phyloP scores from a whole-genome alignment of 208 protist genomes.

The Borovskyia barvae region DNA sequence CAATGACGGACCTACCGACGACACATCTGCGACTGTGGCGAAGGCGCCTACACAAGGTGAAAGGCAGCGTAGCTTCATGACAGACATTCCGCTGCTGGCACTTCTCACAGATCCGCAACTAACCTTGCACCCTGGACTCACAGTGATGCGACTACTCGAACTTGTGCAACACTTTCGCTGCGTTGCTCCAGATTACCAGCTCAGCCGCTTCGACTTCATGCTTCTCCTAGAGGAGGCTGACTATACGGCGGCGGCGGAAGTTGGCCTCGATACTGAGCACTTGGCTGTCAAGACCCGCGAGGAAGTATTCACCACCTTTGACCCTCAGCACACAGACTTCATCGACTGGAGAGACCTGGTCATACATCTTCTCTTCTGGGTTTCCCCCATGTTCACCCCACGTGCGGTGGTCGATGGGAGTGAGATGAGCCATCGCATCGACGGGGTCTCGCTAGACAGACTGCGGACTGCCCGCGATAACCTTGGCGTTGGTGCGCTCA shows the following conservation, averaged over 20 bases:
- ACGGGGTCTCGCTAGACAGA: slow-evolving; percentile 54
- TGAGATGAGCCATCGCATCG: slow-evolving; percentile 28
- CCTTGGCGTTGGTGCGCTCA: slow-evolving; percentile 36
- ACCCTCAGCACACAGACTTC: slow-evolving; percentile 45
- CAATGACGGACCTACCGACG: neutral
- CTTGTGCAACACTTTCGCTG: slow-evolving; percentile 63
- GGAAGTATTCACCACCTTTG: slow-evolving; percentile 72
- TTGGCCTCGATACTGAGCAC: slow-evolving; percentile 13
- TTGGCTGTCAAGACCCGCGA: slow-evolving; percentile 18
- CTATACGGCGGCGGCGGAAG: slow-evolving; percentile 46
- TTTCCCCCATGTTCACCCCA: slow-evolving; percentile 20
- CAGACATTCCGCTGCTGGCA: slow-evolving; percentile 60
- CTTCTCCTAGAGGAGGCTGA: slow-evolving; percentile 49
- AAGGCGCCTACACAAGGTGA: neutral
- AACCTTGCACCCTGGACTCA: slow-evolving; percentile 61
- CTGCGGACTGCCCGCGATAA: slow-evolving; percentile 40
- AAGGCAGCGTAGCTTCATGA: slow-evolving; percentile 54
- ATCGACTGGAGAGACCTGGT: slow-evolving; percentile 88
- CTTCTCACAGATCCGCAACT: slow-evolving; percentile 18
- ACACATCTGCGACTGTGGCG: neutral
- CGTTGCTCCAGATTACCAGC: slow-evolving; percentile 70
- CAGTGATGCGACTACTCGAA: slow-evolving; percentile 42
- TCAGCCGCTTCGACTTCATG: slow-evolving; percentile 63
- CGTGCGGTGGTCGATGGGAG: neutral
- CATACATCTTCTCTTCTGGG: slow-evolving; percentile 86